These are phyloP conservation scores for Raphanus hybrid DNA, from an alignment of 441 rosid species.

Conservation along the genomic window DNA sequence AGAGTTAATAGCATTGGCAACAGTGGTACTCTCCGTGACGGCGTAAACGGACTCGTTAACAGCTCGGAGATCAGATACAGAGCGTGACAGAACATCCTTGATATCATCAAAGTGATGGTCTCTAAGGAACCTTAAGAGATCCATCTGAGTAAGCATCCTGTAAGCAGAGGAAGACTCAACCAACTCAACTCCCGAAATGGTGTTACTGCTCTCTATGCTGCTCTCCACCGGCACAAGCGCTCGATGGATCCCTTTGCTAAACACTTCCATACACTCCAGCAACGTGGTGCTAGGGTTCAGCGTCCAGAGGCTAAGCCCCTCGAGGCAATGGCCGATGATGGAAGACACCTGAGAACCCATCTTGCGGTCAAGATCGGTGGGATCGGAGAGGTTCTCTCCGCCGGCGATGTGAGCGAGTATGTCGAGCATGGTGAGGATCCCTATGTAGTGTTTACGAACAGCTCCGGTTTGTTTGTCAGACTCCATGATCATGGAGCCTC, in stretches of 20 bases:
- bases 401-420: slow-evolving; percentile 71
- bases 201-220: slow-evolving; percentile 48
- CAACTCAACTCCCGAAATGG: slow-evolving; percentile 68
- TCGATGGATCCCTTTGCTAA: slow-evolving; percentile 86
- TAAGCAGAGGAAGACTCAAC: slow-evolving; percentile 72
- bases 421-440: slow-evolving; percentile 86
- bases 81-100: slow-evolving; percentile 41
- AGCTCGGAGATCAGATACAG: slow-evolving; percentile 50
- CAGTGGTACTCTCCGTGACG: slow-evolving; percentile 52
- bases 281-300: slow-evolving; percentile 69
- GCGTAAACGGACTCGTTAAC: slow-evolving; percentile 61
- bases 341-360: slow-evolving; percentile 71
- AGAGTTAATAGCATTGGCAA: slow-evolving; percentile 65
- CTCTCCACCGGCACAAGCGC: slow-evolving; percentile 71
- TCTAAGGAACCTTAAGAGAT: slow-evolving; percentile 57
- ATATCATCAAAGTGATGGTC: slow-evolving; percentile 49
- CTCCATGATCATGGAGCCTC: slow-evolving; percentile 92
- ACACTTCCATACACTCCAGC: slow-evolving; percentile 80
- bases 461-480: slow-evolving; percentile 80
- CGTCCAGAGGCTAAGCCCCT: slow-evolving; percentile 86
- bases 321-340: slow-evolving; percentile 73
- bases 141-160: slow-evolving; percentile 83
- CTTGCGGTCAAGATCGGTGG: slow-evolving; percentile 60
- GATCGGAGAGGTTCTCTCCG: slow-evolving; percentile 41
- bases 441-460: slow-evolving; percentile 84